Conservation (phyloP, 345 rosid species). For the Eucalyptus guilfoylei region DNA sequence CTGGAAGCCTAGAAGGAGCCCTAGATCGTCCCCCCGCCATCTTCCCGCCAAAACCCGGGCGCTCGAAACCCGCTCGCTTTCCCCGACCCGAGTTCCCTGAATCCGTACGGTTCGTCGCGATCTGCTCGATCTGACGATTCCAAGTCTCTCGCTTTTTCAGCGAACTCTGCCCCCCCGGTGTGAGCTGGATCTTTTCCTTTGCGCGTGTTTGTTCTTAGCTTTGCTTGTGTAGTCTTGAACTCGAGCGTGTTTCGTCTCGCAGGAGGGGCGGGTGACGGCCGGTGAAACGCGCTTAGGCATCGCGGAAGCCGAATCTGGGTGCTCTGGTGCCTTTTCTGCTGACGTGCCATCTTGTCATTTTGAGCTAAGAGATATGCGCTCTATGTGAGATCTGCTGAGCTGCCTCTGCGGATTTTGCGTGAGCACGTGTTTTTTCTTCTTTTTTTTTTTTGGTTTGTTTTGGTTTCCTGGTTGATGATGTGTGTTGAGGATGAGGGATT, state of each 20-base stretch:
- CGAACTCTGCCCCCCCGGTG: neutral
- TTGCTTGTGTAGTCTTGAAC: neutral
- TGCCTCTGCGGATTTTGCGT: neutral
- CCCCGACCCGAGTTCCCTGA: neutral
- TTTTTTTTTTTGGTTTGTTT: neutral
- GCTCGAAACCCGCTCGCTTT: neutral
- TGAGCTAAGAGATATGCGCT: neutral
- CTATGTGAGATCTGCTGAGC: neutral
- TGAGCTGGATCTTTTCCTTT: neutral
- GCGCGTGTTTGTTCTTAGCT: neutral
- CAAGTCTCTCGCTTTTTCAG: neutral
- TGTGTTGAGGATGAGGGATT: conserved; percentile 9
- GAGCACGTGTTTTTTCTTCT: neutral
- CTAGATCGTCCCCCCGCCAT: neutral
- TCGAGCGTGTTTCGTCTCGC: neutral
- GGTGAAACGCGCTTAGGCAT: no score
- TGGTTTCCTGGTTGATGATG: neutral
- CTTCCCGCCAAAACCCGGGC: neutral
- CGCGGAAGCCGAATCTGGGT: neutral
- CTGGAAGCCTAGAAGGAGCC: neutral
- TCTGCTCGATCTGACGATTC: neutral
- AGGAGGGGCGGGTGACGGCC: no score
- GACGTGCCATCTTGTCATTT: neutral
- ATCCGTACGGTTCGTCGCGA: neutral
- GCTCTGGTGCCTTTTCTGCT: neutral